Evolutionary conservation across 352 stramenopile genomes (phyloP), one percentile per base, ranked within the genome.

Genomic region (Pythium sukuiense): DNA sequence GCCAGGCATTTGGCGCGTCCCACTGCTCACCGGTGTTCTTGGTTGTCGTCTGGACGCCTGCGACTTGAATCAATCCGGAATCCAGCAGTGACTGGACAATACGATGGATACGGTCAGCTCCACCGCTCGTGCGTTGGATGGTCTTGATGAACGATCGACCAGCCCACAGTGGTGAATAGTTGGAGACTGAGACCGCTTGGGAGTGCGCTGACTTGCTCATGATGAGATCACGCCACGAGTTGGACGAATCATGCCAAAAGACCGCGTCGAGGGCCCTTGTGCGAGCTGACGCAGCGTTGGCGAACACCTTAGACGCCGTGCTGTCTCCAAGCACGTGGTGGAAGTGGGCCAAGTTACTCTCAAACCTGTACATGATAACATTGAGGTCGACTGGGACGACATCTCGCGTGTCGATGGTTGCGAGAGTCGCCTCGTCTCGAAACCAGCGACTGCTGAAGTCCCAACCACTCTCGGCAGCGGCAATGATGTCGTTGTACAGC

Each of bases 391-490:
- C 74, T 0, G 80, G 76, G 4, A 85, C 45, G 30, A 88, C 55
- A 14, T 65, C 41, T 6, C 35, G 46, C 2, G 74, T 81, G 7
- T 56, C 56, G 6, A 77, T 76, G 18, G 33, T 72, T 30, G 66
- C 46, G 13, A 79, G 45, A 1, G 49, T 75, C 32, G 63, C 33
- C 35, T 63, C 35, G 20, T 76, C 59, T 9, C 37, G 26, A 18
- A 86, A 71, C 79, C 79, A 88, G 26, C 79, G 68, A 50, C 63
- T 80, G 45, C 63, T 79, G 54, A 86, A 88, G 58, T 88, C 79
- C 79, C 79, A 88, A 12, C 79, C 79, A n/a, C 64, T 80, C 63
- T 86, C 79, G 18, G 79, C 79, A 1, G 56, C 79, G 0, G 65
- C 63, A 12, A 70, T 69, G 24, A 87, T 74, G 35, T 81, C 65